Evolutionary conservation across 2,329 filamentous ascomycete genomes (phyloP).

Genomic region (Juglanconis oblonga): DNA sequence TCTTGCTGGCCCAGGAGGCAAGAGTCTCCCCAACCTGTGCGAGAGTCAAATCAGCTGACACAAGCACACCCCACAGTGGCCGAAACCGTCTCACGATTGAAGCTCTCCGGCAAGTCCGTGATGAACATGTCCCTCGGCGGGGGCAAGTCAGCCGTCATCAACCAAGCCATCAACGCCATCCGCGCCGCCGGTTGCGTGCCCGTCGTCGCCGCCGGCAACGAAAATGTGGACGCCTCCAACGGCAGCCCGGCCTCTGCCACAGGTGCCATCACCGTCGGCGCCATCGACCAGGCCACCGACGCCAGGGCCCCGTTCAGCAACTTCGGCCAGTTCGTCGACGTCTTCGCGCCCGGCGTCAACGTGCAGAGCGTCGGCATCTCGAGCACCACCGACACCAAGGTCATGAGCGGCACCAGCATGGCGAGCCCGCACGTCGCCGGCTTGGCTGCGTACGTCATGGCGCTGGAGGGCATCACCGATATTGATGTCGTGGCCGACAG

Average conservation of each 20-base stretch:
- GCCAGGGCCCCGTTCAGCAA: slow-evolving; percentile 54
- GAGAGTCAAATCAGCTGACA: neutral
- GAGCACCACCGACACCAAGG: slow-evolving; percentile 41
- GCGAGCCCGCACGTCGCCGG: slow-evolving; percentile 67
- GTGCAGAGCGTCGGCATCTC: slow-evolving; percentile 51
- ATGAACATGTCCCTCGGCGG: slow-evolving; percentile 64
- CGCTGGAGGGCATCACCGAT: slow-evolving; percentile 46
- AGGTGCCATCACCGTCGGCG: slow-evolving; percentile 59
- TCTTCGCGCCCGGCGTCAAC: slow-evolving; percentile 55
- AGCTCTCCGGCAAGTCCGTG: slow-evolving; percentile 50
- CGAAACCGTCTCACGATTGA: slow-evolving; percentile 40
- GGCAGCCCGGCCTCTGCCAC: slow-evolving; percentile 53
- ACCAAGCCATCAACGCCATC: slow-evolving; percentile 51
- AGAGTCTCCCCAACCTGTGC: neutral
- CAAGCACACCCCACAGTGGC: slow-evolving; percentile 31
- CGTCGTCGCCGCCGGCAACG: slow-evolving; percentile 61
- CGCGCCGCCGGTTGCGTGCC: slow-evolving; percentile 50
- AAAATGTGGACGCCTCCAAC: slow-evolving; percentile 47
- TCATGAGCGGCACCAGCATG: slow-evolving; percentile 59
- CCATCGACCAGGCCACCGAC: slow-evolving; percentile 51
- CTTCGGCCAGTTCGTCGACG: slow-evolving; percentile 51
- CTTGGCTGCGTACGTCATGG: slow-evolving; percentile 65
- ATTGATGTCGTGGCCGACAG: slow-evolving; percentile 42
- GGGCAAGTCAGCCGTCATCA: slow-evolving; percentile 45
- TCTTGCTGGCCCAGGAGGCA: neutral